A percentile compares a stretch with the other conserved stretches of the same genome.
Evolutionary conservation across 1,284 basidiomycete genomes (phyloP).

Genomic region (Violaceomyces palustris): DNA sequence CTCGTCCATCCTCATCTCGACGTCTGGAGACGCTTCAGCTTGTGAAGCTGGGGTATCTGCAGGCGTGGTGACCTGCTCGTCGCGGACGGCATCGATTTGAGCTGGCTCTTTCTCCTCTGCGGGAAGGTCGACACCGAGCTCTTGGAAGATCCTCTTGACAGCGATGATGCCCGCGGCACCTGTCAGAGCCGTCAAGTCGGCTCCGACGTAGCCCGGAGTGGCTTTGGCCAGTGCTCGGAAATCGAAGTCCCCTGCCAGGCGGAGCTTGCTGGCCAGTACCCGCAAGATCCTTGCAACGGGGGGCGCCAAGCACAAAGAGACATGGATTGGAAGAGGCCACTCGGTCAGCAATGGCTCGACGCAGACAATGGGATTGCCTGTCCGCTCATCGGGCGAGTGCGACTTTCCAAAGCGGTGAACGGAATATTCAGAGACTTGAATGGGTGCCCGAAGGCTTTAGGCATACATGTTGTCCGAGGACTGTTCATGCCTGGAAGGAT

Average conservation of each 20-base stretch:
- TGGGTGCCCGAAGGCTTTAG: constrained; percentile 34
- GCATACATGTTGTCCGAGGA: no score
- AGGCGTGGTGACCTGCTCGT: not conserved
- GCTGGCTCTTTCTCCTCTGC: no score
- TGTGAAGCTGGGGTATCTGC: not conserved
- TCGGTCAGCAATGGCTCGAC: no score
- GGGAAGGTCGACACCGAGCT: constrained; percentile 61
- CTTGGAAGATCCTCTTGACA: constrained; percentile 88
- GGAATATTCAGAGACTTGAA: constrained; percentile 35
- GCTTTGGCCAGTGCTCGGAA: constrained; percentile 77
- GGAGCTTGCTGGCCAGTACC: constrained; percentile 42
- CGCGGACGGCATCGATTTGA: constrained; percentile 1
- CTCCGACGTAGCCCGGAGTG: constrained; percentile 95
- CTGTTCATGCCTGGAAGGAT: no score
- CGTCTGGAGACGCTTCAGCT: not conserved
- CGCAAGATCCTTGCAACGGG: constrained; percentile 31
- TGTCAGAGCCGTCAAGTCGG: constrained; percentile 83
- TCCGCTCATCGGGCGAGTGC: no score
- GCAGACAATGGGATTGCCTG: no score
- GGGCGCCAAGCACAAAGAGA: no score
- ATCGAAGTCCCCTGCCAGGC: constrained; percentile 70
- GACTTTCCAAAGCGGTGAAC: not conserved
- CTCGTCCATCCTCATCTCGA: not conserved
- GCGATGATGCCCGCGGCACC: constrained; percentile 91
- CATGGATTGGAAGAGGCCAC: no score